Evolutionary conservation across 106 monocot genomes (phyloP).

Genomic region (Narthecium ossifragum): DNA sequence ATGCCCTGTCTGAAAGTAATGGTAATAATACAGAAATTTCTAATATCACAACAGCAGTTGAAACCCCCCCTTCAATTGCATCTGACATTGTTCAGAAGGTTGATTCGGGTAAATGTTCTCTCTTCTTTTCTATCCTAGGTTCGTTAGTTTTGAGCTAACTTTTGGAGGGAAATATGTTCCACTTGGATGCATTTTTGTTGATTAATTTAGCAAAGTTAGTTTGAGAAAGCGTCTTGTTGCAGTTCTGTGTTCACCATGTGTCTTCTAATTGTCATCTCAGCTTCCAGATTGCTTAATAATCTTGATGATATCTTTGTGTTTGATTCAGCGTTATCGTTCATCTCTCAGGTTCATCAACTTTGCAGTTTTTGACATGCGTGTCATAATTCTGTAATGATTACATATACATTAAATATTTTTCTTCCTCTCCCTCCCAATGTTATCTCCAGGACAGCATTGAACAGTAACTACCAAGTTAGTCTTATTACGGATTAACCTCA

Average conservation of each 20-base stretch:
- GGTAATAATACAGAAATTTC: background rate
- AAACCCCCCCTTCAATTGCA: background rate
- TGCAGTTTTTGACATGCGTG: too few species aligned
- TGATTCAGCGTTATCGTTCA: too few species aligned
- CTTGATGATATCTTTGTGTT: too few species aligned
- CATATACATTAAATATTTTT: too few species aligned
- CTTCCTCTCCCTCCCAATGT: too few species aligned
- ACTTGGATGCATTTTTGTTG: background rate
- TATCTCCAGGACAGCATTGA: too few species aligned
- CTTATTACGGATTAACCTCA: too few species aligned
- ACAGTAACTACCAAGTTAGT: too few species aligned
- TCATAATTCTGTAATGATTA: too few species aligned
- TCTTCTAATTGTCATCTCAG: background rate
- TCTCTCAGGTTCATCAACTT: too few species aligned
- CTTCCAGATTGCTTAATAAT: background rate
- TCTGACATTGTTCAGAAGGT: background rate
- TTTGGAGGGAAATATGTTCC: too few species aligned
- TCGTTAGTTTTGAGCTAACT: background rate
- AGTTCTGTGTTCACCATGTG: background rate
- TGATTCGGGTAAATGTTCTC: constrained; percentile 10
- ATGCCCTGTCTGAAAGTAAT: background rate
- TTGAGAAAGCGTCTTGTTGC: background rate
- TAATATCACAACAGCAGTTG: background rate
- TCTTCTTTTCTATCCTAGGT: background rate
- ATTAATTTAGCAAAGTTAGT: background rate